Base-by-base conservation (phyloP, 805 yeast genomes). In the Kuraishia floccosa region DNA sequence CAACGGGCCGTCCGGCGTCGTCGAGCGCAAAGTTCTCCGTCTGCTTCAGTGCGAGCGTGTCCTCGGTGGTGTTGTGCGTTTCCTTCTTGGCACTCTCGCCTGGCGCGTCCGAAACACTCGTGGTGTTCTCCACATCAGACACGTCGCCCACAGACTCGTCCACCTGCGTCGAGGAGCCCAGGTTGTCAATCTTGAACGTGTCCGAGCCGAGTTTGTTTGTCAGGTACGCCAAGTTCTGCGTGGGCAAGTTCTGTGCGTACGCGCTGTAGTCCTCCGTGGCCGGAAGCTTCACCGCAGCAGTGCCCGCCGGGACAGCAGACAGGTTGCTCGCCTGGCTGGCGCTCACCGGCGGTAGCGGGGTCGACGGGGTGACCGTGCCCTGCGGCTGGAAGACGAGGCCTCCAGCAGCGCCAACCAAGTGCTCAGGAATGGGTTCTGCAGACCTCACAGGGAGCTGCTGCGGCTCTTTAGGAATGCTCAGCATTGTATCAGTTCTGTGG, bases 401-500 rank as follows among this genome's bases (percentile, higher is more conserved):
- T 14, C 46, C 52, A 28, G 39, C 44, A n/a, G 29, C 28, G 24
- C 39, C 40, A 13, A 40, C 26, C 33, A 42, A 27, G 7, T 37
- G 30, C 25, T 32, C 40, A 5, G 47, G 41, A 10, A 35, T 27
- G 13, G 48, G 47, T 3, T 45, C 30, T 6, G 38, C 30, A 4
- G 47, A 41, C 10, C 33, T 27, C 5, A 27, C 31, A 19, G 52
- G 52, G 23, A 46, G 36, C 2, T n/a, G 17, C 22, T 35, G 44
- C 30, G 43, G 41, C 30, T 39, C 42, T 21, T 35, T 37, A 24
- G 53, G 50, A 9, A 36, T 28, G 1, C 47, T 29, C 17, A 45
- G 35, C 15, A 46, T 30, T 3, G 52, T 44, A 22, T 46, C 52
- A n/a, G 41, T 42, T 13, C 43, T 49, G 25, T 36, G 44, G 42